Conservation (phyloP, 164 flowering plant genomes). For the Hamamelis virginiana region DNA sequence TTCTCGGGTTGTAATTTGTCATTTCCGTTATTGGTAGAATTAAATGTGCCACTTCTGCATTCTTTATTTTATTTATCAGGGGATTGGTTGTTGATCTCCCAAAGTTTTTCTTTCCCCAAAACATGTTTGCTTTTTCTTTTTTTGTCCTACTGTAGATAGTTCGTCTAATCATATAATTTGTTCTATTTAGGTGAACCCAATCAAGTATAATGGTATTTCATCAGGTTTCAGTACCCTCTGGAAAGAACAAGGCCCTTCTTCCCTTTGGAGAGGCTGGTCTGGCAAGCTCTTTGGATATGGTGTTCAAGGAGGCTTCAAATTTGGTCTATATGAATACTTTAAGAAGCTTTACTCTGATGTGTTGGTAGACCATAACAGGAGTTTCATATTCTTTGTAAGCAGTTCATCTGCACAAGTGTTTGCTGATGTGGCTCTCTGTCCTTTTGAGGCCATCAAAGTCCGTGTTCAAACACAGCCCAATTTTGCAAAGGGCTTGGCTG, state of each 20-base stretch:
- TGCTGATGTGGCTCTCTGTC: slow-evolving; percentile 75
- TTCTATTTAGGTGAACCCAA: slow-evolving; percentile 9
- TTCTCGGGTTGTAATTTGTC: no score
- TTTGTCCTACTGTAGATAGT: background rate
- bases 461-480: slow-evolving; percentile 75
- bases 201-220: slow-evolving; percentile 13
- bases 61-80: background rate
- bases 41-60: no score
- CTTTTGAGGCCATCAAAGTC: slow-evolving; percentile 46
- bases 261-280: slow-evolving; percentile 22
- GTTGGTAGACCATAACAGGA: slow-evolving; percentile 4
- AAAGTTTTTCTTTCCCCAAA: background rate
- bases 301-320: slow-evolving; percentile 17
- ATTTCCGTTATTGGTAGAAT: no score
- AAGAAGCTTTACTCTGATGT: slow-evolving; percentile 8
- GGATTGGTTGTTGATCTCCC: background rate
- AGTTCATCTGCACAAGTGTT: slow-evolving; percentile 92
- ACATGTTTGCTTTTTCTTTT: background rate
- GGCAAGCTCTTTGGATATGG: slow-evolving; percentile 16
- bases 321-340: slow-evolving; percentile 17
- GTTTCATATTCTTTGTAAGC: slow-evolving; percentile 64
- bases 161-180: background rate
- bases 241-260: slow-evolving; percentile 17
- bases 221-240: slow-evolving; percentile 13
- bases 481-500: slow-evolving; percentile 81